Evolutionary conservation across 306 rosid species (phyloP), one percentile per base, ranked within the genome.

Genomic region (Begonia fuchsioides): DNA sequence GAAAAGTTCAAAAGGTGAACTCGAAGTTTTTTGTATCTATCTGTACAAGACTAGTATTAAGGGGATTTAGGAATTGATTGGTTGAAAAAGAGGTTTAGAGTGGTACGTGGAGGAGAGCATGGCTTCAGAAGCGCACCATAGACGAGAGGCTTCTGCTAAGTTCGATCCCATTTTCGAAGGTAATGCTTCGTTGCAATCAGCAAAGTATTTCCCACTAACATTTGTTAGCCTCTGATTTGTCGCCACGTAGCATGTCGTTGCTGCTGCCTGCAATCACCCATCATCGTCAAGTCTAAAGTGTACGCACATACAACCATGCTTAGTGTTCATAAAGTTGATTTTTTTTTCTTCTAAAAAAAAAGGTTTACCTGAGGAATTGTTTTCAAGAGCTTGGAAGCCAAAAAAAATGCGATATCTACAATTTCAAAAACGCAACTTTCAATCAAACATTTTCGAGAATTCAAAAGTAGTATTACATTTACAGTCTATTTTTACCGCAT

Each of bases 211-310:
- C 11, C 98, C 93, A 1, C 79, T 70, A 40, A 85, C 75, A 15
- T 69, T 59, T 6, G 40, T 19, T 20, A 79, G 57, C 56, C 77
- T 76, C 9, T 78, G 81, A 16, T 75, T 83, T 1, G 79, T 85
- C 9, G 94, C 95, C 49, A 75, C 94, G 54, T 85, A 90, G 50
- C 98, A 90, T n/a, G 98, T 77, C 6, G 98, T 90, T 14, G 95
- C 93, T 4, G 95, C 94, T 40, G 94, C 98, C 97, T 86, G 32
- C 32, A 26, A 26, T 26, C 32, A 26, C 32, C 32, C 32, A 26
- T 7, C 32, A 26, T 7, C 6, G 32, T 26, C 32, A 26, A 26
- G 32, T 26, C 32, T 26, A 26, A 26, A 26, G 2, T 3, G 32
- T 26, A 1, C 32, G 2, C 32, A 3, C 4, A 26, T 26, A 26